Conservation (phyloP, 805 yeast species). For the Wickerhamiella allomyrinae region DNA sequence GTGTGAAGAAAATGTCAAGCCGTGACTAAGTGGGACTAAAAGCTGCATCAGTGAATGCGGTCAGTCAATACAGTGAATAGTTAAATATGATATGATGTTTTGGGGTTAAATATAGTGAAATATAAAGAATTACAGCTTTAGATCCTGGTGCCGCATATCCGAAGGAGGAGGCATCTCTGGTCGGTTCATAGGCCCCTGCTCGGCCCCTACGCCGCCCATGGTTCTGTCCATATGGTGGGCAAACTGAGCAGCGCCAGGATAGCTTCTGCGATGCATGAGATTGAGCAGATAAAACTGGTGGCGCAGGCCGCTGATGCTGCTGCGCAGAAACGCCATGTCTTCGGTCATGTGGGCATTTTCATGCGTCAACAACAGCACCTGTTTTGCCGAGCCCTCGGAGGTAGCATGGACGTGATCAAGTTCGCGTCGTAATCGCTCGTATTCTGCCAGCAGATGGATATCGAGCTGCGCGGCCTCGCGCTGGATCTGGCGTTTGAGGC, state of each 20-base stretch:
- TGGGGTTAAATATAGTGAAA: no score
- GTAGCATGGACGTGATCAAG: slow-evolving; percentile 20
- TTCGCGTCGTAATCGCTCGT: slow-evolving; percentile 25
- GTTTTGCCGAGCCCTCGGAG: slow-evolving; percentile 23
- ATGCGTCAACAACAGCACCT: slow-evolving; percentile 22
- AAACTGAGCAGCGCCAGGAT: not conserved
- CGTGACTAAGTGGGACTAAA: not conserved
- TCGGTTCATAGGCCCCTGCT: no score
- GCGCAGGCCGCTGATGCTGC: slow-evolving; percentile 23
- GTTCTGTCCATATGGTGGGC: not conserved
- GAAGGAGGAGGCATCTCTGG: no score
- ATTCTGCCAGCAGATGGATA: slow-evolving; percentile 21
- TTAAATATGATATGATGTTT: no score
- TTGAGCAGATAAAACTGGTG: slow-evolving; percentile 25
- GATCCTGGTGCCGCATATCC: not conserved
- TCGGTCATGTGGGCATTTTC: slow-evolving; percentile 24
- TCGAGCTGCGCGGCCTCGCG: slow-evolving; percentile 17
- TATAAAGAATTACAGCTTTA: not conserved
- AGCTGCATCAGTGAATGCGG: no score
- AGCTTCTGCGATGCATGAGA: slow-evolving; percentile 8
- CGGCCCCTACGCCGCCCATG: not conserved
- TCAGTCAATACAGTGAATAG: no score
- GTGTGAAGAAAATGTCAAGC: slow-evolving; percentile 9
- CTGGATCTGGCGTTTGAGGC: slow-evolving; percentile 11
- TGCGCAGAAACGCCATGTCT: slow-evolving; percentile 22